Evolutionary conservation across 2,329 filamentous ascomycete genomes (phyloP).

Genomic region (Aureobasidium sp.): DNA sequence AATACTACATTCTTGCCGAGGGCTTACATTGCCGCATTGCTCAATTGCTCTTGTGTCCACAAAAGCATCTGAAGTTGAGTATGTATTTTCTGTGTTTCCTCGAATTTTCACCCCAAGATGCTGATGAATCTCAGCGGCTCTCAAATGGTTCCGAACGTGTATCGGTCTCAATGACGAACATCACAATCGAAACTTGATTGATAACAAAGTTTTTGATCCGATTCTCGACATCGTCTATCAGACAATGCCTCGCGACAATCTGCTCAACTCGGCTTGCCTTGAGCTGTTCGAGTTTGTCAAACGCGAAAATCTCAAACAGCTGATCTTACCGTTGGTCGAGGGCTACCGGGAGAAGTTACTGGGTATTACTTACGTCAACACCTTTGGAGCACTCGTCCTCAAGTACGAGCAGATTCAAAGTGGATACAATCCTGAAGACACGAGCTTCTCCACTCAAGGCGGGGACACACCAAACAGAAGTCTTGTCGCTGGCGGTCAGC

Average conservation of each 20-base stretch:
- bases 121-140: conserved; percentile 53
- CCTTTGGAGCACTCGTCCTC: conserved; percentile 68
- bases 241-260: conserved; percentile 85
- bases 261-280: conserved; percentile 86
- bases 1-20: conserved; percentile 78
- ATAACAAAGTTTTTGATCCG: conserved; percentile 73
- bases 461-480: conserved; percentile 45
- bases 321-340: conserved; percentile 77
- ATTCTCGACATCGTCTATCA: conserved; percentile 77
- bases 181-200: conserved; percentile 76
- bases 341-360: conserved; percentile 73
- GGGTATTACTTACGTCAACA: conserved; percentile 73
- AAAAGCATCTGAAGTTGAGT: conserved; percentile 92
- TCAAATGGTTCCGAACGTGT: conserved; percentile 89
- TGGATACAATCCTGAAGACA: conserved; percentile 54
- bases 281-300: conserved; percentile 91
- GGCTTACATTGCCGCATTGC: conserved; percentile 71
- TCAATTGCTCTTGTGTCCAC: conserved; percentile 71
- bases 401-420: conserved; percentile 72
- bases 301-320: conserved; percentile 66
- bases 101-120: neutral
- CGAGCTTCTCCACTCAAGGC: conserved; percentile 61
- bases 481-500: conserved; percentile 50
- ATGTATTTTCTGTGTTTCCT: conserved; percentile 34
- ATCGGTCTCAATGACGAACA: conserved; percentile 84